Evolutionary conservation across 768 basidiomycete species (phyloP).

Genomic region (Pisolithus microcarpus): DNA sequence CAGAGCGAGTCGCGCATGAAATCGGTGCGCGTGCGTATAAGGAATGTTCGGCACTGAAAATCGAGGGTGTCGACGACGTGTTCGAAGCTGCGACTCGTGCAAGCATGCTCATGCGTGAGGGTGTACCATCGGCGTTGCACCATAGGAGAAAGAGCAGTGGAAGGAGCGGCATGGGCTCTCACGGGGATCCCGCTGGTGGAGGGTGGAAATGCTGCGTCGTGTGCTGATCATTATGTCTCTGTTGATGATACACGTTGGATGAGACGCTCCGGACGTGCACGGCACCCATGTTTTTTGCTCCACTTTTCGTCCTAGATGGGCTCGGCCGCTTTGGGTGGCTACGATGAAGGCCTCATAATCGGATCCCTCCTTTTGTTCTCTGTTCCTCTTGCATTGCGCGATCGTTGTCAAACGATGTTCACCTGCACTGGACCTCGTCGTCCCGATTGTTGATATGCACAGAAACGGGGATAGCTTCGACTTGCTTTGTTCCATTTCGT

Average conservation of each 20-base stretch:
- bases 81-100: conserved; percentile 96
- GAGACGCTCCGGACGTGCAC: no score
- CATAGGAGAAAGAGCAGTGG: conserved; percentile 51
- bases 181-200: conserved; percentile 36
- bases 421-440: no score
- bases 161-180: conserved; percentile 25
- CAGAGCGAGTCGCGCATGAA: conserved; percentile 68
- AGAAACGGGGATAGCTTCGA: no score
- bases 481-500: no score
- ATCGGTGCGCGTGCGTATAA: conserved; percentile 94
- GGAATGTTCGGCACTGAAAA: conserved; percentile 86
- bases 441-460: no score
- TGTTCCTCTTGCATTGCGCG: no score
- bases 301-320: no score
- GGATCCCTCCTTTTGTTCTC: no score
- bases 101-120: conserved; percentile 92
- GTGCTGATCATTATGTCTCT: conserved; percentile 33
- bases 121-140: conserved; percentile 49
- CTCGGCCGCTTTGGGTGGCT: no score
- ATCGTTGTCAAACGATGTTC: no score
- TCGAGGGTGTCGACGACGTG: conserved; percentile 92
- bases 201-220: conserved; percentile 61
- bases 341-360: no score
- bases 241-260: background rate
- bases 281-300: no score